Conservation (phyloP, 768 basidiomycete species). For the Trametes sanguinea region DNA sequence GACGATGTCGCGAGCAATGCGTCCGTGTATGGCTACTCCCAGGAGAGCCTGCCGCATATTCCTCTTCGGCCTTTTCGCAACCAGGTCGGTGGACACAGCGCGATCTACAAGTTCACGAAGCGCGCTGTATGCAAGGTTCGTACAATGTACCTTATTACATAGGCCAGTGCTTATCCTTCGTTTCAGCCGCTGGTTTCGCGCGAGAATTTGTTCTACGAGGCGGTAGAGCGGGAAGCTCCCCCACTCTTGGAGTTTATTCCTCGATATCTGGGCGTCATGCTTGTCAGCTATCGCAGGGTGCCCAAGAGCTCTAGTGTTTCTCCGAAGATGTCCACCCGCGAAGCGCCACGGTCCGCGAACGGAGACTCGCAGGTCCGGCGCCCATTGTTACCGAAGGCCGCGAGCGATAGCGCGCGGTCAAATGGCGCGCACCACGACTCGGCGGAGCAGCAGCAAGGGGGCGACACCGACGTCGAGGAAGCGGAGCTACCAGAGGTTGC, state of each 20-base stretch:
- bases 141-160: slow-evolving; percentile 31
- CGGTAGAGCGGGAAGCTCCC: slow-evolving; percentile 91
- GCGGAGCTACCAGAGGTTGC: slow-evolving; percentile 94
- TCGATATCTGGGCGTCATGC: slow-evolving; percentile 98
- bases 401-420: slow-evolving; percentile 27
- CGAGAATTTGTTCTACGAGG: slow-evolving; percentile 97
- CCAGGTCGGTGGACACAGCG: slow-evolving; percentile 96
- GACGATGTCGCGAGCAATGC: slow-evolving; percentile 42
- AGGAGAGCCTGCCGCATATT: slow-evolving; percentile 78
- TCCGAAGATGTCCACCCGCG: slow-evolving; percentile 18
- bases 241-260: slow-evolving; percentile 93
- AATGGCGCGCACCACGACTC: neutral
- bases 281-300: slow-evolving; percentile 91
- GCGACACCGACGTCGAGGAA: slow-evolving; percentile 55
- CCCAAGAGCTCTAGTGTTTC: slow-evolving; percentile 29
- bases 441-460: slow-evolving; percentile 34
- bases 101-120: slow-evolving; percentile 97
- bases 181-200: slow-evolving; percentile 91
- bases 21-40: slow-evolving; percentile 42
- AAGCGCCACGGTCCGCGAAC: slow-evolving; percentile 20
- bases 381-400: slow-evolving; percentile 31
- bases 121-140: slow-evolving; percentile 97
- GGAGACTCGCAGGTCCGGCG: slow-evolving; percentile 27
- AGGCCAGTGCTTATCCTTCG: slow-evolving; percentile 12
- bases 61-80: slow-evolving; percentile 95